Evolutionary conservation across 140 eudicot genomes (phyloP).

Genomic region (Senecio squalidus): DNA sequence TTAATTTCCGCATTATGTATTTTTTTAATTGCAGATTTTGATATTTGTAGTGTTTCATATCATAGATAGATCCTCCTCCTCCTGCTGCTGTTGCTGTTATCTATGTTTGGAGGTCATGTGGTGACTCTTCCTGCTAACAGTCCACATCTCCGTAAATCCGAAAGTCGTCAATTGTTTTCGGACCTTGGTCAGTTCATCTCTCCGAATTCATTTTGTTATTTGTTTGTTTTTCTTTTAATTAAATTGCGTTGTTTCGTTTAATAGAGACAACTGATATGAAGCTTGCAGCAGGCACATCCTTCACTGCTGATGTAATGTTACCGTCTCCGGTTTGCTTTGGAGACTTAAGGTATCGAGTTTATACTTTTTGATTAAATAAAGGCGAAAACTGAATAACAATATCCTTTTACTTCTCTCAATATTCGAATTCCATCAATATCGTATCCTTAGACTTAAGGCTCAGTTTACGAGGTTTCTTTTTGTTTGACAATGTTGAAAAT

Average conservation of each 20-base stretch:
- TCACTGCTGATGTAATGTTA: conserved; percentile 57
- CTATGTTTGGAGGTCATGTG: conserved; percentile 95
- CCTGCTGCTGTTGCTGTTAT: conserved; percentile 33
- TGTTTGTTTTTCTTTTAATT: not conserved
- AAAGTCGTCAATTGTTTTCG: conserved; percentile 65
- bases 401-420: too few species aligned
- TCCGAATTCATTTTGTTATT: conserved; percentile 5
- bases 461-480: not conserved
- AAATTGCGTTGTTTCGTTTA: conserved; percentile 1
- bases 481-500: conserved; percentile 9
- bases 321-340: conserved; percentile 95
- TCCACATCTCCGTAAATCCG: conserved; percentile 95
- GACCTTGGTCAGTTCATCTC: conserved; percentile 86
- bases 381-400: too few species aligned
- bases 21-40: too few species aligned
- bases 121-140: conserved; percentile 57
- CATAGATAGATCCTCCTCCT: too few species aligned
- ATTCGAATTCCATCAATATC: not conserved
- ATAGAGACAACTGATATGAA: conserved; percentile 73
- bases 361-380: too few species aligned
- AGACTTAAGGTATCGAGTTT: conserved; percentile 76
- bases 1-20: too few species aligned
- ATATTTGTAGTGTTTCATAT: too few species aligned
- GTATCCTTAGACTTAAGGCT: conserved; percentile 6
- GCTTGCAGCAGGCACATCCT: conserved; percentile 51